Evolutionary conservation across 306 rosid species (phyloP).

Genomic region (Adenanthera pavonina): DNA sequence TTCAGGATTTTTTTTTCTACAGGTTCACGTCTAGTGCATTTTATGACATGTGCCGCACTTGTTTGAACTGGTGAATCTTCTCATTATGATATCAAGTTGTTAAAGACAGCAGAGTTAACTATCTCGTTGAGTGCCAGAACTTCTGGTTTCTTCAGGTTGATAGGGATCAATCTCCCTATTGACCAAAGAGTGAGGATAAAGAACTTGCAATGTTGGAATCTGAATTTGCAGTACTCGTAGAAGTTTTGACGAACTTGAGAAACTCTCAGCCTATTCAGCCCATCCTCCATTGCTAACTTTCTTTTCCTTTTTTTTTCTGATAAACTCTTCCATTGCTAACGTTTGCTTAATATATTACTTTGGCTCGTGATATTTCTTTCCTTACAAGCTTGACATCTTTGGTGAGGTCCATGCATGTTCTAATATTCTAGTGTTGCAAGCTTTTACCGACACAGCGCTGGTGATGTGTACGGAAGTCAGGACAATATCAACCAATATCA

Average conservation of each 20-base stretch:
- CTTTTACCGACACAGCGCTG: too few species aligned
- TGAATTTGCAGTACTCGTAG: neutral
- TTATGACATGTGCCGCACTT: constrained; percentile 7
- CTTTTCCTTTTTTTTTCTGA: too few species aligned
- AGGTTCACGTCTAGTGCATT: constrained; percentile 24
- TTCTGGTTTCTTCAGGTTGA: constrained; percentile 33
- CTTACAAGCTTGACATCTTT: neutral
- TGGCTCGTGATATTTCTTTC: neutral
- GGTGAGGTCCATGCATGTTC: neutral
- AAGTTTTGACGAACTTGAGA: neutral
- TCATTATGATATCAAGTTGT: constrained; percentile 10
- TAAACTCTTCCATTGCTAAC: too few species aligned
- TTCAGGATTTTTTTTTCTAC: constrained; percentile 18
- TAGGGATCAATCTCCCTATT: constrained; percentile 46
- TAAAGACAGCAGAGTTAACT: neutral
- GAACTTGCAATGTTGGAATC: constrained; percentile 57
- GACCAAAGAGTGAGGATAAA: constrained; percentile 50
- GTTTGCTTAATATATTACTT: too few species aligned
- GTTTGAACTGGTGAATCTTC: neutral
- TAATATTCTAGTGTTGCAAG: neutral
- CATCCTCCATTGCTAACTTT: neutral
- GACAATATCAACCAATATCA: too few species aligned
- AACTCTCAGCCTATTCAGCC: constrained; percentile 4
- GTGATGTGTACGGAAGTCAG: too few species aligned
- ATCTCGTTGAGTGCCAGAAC: neutral